Conservation (phyloP, 2,329 filamentous ascomycete genomes). For the Neonectria coccinea region DNA sequence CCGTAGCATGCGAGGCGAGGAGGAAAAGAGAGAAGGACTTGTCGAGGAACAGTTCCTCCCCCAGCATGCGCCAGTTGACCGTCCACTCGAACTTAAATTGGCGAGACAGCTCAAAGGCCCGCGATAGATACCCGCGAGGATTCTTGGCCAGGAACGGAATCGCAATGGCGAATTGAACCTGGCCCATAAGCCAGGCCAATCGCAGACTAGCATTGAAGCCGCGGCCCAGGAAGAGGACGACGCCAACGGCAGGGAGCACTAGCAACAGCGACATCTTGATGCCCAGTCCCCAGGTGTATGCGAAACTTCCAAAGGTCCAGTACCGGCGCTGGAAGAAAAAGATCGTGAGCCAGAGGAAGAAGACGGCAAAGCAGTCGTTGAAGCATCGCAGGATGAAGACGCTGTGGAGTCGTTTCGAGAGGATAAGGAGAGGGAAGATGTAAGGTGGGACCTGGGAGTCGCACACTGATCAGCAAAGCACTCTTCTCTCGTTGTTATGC, state of each 20-base stretch:
- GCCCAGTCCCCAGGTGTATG: conserved; percentile 84
- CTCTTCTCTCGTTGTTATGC: too few species aligned
- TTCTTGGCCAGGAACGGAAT: conserved; percentile 77
- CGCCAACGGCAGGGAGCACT: conserved; percentile 81
- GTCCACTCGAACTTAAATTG: conserved; percentile 98
- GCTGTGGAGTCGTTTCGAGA: conserved; percentile 94
- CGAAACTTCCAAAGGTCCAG: conserved; percentile 79
- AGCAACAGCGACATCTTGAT: conserved; percentile 95
- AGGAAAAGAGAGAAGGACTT: conserved; percentile 75
- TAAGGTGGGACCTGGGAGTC: conserved; percentile 80
- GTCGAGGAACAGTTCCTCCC: conserved; percentile 81
- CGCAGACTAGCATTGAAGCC: conserved; percentile 75
- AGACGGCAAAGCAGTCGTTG: conserved; percentile 91
- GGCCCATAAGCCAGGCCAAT: conserved; percentile 77
- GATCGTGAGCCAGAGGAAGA: conserved; percentile 87
- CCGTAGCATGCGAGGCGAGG: conserved; percentile 71
- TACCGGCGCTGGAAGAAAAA: conserved; percentile 78
- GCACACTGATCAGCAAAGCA: neutral
- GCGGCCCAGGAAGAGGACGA: conserved; percentile 79
- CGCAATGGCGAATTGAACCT: conserved; percentile 78
- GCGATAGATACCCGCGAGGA: conserved; percentile 76
- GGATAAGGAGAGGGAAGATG: conserved; percentile 83
- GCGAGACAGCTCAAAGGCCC: conserved; percentile 91
- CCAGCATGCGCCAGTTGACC: conserved; percentile 97
- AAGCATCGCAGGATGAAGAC: conserved; percentile 93